Percentiles rank a stretch among this genome's conserved stretches.
These are phyloP conservation scores for Ceratocystis eucalypticola DNA, from an alignment of 2,329 filamentous ascomycete species.

Conservation along the genomic window DNA sequence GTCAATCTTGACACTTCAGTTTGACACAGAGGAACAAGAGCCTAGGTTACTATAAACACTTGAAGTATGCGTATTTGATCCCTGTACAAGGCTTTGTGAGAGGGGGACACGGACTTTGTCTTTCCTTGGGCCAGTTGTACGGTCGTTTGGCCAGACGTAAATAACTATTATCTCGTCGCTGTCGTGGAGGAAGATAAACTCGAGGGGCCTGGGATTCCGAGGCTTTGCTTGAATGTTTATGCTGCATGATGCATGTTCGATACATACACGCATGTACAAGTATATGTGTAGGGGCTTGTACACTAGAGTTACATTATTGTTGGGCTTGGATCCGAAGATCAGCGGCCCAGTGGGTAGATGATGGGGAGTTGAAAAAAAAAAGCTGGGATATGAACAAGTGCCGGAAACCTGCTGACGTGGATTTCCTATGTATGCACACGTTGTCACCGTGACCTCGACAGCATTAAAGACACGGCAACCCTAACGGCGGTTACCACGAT, in stretches of 20 bases:
- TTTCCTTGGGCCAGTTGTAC: not conserved
- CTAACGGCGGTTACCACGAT: too few species aligned
- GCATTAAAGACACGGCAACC: too few species aligned
- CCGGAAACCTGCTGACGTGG: not conserved
- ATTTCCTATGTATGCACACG: not conserved
- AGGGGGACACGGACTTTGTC: not conserved
- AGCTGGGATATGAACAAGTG: not conserved
- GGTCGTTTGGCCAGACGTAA: not conserved
- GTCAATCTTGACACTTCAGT: not conserved
- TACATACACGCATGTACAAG: not conserved
- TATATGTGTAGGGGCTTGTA: not conserved
- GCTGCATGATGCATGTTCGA: not conserved
- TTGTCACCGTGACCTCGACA: too few species aligned
- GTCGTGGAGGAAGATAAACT: too few species aligned
- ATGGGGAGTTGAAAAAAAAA: not conserved
- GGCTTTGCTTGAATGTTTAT: too few species aligned
- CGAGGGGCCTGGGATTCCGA: too few species aligned
- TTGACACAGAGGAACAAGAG: not conserved
- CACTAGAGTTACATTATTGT: not conserved
- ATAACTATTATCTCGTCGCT: too few species aligned
- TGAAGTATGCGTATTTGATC: not conserved
- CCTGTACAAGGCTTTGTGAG: not conserved
- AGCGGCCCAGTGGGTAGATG: not conserved
- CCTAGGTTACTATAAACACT: not conserved
- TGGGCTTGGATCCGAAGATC: not conserved